A percentile compares a stretch with the other conserved stretches of the same genome.
phyloP scores from a whole-genome alignment of 805 yeast species.

The Tetrapisispora taiwanensis region DNA sequence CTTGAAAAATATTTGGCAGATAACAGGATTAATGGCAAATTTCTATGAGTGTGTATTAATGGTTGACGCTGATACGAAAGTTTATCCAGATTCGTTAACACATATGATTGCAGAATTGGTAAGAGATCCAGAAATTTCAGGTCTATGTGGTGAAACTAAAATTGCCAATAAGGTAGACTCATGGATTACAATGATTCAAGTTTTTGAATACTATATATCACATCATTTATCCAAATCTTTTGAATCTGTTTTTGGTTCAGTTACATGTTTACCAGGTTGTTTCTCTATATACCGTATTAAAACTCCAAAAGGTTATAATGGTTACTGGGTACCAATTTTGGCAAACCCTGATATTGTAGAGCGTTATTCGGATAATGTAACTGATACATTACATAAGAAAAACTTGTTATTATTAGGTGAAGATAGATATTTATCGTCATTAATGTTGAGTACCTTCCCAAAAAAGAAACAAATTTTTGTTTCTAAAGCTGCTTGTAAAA shows the following conservation, averaged over 20 bases:
- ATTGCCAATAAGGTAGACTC: conserved; percentile 71
- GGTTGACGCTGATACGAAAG: conserved; percentile 93
- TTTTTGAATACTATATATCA: conserved; percentile 84
- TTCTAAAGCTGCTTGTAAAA: conserved; percentile 86
- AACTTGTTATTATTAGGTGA: conserved; percentile 80
- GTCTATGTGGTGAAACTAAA: conserved; percentile 90
- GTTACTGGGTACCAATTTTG: conserved; percentile 86
- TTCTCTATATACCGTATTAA: conserved; percentile 87
- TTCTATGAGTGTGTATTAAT: conserved; percentile 72
- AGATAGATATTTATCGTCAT: conserved; percentile 74
- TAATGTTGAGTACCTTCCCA: conserved; percentile 84
- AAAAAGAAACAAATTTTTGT: conserved; percentile 78
- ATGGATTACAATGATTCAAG: conserved; percentile 92
- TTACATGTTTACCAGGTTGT: conserved; percentile 93
- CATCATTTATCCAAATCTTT: conserved; percentile 93
- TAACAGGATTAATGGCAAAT: conserved; percentile 79
- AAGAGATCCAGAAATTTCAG: conserved; percentile 79
- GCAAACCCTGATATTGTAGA: conserved; percentile 92
- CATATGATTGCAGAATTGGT: conserved; percentile 90
- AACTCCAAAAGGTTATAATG: conserved; percentile 70
- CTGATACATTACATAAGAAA: conserved; percentile 76
- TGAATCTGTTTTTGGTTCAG: conserved; percentile 91
- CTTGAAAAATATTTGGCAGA: conserved; percentile 61
- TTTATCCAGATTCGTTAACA: conserved; percentile 76
- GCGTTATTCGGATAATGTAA: conserved; percentile 77